Evolutionary conservation across 805 yeast species (phyloP).

Genomic region (Candida schatavii): DNA sequence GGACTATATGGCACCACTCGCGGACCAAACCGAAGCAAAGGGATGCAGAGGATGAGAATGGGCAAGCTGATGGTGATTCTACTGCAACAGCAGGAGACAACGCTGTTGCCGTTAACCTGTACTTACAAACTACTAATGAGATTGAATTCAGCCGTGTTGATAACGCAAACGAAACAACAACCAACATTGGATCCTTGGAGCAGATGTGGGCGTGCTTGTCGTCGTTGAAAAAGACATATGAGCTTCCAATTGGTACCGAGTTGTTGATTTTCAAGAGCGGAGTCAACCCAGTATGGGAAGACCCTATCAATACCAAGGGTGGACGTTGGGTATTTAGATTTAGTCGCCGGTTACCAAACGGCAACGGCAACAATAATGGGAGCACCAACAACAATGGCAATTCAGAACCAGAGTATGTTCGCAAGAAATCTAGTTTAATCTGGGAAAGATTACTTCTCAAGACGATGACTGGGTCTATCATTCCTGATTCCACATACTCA

Average conservation of each 20-base stretch:
- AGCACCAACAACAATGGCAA: constrained; percentile 13
- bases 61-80: constrained; percentile 11
- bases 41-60: constrained; percentile 14
- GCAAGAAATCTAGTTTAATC: constrained; percentile 39
- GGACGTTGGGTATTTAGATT: constrained; percentile 63
- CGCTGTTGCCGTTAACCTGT: constrained; percentile 38
- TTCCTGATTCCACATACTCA: constrained; percentile 31
- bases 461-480: constrained; percentile 48
- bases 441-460: constrained; percentile 58
- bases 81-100: constrained; percentile 10
- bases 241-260: constrained; percentile 47
- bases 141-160: constrained; percentile 35
- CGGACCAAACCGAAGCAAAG: constrained; percentile 20
- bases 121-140: constrained; percentile 45
- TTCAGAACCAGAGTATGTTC: constrained; percentile 21
- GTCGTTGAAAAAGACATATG: constrained; percentile 36
- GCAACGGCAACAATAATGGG: constrained; percentile 7
- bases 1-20: constrained; percentile 51
- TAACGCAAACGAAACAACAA: constrained; percentile 15
- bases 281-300: constrained; percentile 67
- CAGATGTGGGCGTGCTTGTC: constrained; percentile 50
- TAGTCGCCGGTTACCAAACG: constrained; percentile 27
- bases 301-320: constrained; percentile 56
- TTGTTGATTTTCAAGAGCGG: constrained; percentile 57
- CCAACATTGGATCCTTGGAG: constrained; percentile 45